Evolutionary conservation across 352 stramenopile genomes (phyloP), one percentile per base, ranked within the genome.

Genomic region (Globisporangium cederbergense): DNA sequence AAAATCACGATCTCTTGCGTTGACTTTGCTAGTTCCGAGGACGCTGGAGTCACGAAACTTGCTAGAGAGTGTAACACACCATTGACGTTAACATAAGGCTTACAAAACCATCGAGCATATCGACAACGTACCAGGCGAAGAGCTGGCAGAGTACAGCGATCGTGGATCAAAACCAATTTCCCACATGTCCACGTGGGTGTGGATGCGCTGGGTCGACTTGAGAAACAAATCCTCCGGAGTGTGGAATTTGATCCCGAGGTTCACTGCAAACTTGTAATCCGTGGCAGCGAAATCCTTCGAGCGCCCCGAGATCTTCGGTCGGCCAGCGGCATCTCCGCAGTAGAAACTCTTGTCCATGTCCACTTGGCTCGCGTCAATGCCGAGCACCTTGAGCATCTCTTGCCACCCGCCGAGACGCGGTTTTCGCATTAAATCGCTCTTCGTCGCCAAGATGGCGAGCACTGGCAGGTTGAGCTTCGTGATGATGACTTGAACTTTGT

Each of bases 181-280:
- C 78, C 84, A 92, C 55, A 76, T 86, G 46, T 81, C 79, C 20
- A 72, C 38, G 42, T 87, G 75, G n/a, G 79, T 90, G 63, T 93
- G 83, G 36, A 93, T 72, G 1, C 77, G 77, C 67, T 90, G 85
- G 50, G 82, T 91, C 0, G 79, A 83, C 22, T 70, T 62, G 30
- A 94, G 55, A 54, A 97, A 96, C 8, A 97, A 73, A 50, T 76
- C 76, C 59, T 97, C 89, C 3, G 91, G 90, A 1, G 90, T 97
- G 50, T 83, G 72, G 68, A 97, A 97, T 30, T 65, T 64, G 32
- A 97, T 51, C 0, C 76, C 76, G n/a, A 87, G 64, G 70, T 97
- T 97, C 6, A 96, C 66, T 14, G 91, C 90, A 57, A 97, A 95
- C 67, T 95, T 93, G 71, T 96, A 92, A 62, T 97, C 91, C 4